phyloP scores from a whole-genome alignment of 108 stramenopile genomes.

The Cyclotella choctawhatcheeana region DNA sequence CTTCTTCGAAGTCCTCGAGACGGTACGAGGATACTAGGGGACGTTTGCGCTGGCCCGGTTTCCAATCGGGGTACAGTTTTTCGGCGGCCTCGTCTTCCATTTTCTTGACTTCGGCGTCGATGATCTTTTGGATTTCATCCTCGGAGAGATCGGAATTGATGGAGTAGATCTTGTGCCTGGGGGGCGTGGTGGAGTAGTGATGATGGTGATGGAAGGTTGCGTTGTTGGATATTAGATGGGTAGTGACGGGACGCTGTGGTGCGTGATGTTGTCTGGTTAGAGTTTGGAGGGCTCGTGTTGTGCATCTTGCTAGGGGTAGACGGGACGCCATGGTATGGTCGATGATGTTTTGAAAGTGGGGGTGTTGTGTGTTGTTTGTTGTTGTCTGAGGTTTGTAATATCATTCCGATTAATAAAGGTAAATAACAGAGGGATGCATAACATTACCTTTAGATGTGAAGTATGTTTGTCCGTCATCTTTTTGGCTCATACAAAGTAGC shows the following conservation, averaged over 20 bases:
- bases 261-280: background rate
- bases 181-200: slow-evolving; percentile 22
- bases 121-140: slow-evolving; percentile 67
- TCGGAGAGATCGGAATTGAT: slow-evolving; percentile 57
- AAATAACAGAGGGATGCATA: too few species aligned
- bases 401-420: too few species aligned
- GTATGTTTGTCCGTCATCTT: too few species aligned
- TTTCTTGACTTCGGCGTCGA: slow-evolving; percentile 65
- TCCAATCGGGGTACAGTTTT: slow-evolving; percentile 70
- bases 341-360: background rate
- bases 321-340: slow-evolving; percentile 13
- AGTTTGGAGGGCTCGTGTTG: background rate
- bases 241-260: background rate
- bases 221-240: background rate
- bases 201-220: background rate
- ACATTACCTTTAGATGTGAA: too few species aligned
- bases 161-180: slow-evolving; percentile 40
- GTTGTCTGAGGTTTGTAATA: background rate
- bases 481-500: too few species aligned
- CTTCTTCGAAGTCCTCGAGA: slow-evolving; percentile 78
- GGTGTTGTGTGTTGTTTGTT: background rate
- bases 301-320: background rate
- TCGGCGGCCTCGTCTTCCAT: slow-evolving; percentile 54
- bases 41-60: slow-evolving; percentile 88
- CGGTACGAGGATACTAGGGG: slow-evolving; percentile 64